These are phyloP conservation scores for Melastoma candidum DNA, from an alignment of 441 rosid species.

Conservation along the genomic window DNA sequence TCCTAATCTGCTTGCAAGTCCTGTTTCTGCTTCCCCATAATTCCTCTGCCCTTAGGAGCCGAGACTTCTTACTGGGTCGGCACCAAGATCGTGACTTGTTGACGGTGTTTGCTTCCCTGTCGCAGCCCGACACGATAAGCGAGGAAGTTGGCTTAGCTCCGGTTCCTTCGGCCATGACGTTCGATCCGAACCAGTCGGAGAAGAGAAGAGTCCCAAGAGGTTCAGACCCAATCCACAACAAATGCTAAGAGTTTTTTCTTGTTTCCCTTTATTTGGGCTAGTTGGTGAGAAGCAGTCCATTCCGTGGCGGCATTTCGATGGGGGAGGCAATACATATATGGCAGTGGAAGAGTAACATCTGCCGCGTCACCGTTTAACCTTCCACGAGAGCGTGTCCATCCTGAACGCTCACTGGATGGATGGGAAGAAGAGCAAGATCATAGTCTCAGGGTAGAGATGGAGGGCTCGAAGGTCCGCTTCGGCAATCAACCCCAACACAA, in stretches of 20 bases:
- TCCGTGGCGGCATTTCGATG: conserved; percentile 13
- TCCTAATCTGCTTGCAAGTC: too few species aligned
- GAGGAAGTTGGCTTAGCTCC: conserved; percentile 27
- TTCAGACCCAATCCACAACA: conserved; percentile 87
- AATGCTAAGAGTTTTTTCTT: conserved; percentile 30
- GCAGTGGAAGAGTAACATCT: too few species aligned
- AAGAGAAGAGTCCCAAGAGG: conserved; percentile 66
- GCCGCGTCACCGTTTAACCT: too few species aligned
- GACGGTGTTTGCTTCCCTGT: conserved; percentile 30
- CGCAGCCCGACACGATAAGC: conserved; percentile 19
- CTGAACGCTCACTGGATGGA: too few species aligned
- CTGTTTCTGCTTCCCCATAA: too few species aligned
- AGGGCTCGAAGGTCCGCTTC: too few species aligned
- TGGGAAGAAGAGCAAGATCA: too few species aligned
- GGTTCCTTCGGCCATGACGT: conserved; percentile 33
- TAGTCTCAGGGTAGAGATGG: too few species aligned
- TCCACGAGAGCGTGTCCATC: too few species aligned
- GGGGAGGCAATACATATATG: background rate
- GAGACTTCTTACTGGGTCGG: too few species aligned
- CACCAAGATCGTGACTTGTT: conserved; percentile 15
- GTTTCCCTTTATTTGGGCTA: conserved; percentile 1
- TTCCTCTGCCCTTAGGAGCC: too few species aligned
- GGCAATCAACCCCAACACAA: too few species aligned
- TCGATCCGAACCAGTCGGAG: conserved; percentile 55
- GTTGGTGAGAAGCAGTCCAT: conserved; percentile 7